Conservation (phyloP, 192 early-diverging fungal species). For the Linnemannia elongata region DNA sequence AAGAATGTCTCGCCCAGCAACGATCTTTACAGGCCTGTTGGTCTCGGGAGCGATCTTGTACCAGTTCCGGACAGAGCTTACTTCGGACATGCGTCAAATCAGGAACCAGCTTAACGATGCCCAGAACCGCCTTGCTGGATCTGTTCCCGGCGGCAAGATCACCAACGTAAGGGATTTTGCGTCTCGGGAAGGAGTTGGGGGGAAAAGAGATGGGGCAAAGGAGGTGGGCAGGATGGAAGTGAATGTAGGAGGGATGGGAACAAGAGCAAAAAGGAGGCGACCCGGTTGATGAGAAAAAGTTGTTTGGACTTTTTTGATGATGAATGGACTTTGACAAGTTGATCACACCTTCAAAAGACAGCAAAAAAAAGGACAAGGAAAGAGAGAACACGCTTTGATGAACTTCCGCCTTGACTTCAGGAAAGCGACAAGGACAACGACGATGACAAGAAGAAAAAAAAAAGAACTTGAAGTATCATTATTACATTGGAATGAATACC, state of each 20-base stretch:
- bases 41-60: conserved; percentile 55
- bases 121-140: conserved; percentile 56
- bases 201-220: not conserved
- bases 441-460: no score
- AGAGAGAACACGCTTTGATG: no score
- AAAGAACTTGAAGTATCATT: no score
- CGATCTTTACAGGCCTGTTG: conserved; percentile 49
- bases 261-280: not conserved
- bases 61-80: conserved; percentile 52
- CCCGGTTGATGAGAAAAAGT: no score
- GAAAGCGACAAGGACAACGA: not conserved
- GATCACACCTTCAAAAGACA: no score
- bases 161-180: conserved; percentile 32
- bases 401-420: no score
- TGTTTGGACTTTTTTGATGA: no score
- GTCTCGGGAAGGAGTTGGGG: not conserved
- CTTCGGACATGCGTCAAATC: conserved; percentile 53
- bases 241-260: not conserved
- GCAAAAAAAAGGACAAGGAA: no score
- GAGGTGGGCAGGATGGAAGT: not conserved
- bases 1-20: conserved; percentile 50
- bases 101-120: conserved; percentile 52
- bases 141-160: conserved; percentile 54
- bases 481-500: no score
- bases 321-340: no score